phyloP scores from a whole-genome alignment of 495 filamentous ascomycete genomes.

The Lophiotrema nucula region DNA sequence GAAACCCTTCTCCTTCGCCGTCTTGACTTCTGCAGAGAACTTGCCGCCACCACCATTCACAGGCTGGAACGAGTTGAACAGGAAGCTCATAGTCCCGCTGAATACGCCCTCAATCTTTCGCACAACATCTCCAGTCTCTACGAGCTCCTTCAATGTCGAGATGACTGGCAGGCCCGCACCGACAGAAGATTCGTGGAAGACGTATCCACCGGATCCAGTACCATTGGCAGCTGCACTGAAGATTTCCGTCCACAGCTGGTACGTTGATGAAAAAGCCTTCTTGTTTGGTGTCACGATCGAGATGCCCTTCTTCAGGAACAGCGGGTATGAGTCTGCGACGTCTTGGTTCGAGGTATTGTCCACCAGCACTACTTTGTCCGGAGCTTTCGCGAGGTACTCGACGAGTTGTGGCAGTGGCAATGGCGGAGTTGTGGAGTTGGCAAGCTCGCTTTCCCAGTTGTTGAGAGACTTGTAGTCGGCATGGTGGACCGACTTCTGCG shows the following conservation, averaged over 20 bases:
- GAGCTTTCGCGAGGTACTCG: conserved; percentile 66
- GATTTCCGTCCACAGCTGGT: conserved; percentile 78
- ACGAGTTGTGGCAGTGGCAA: conserved; percentile 65
- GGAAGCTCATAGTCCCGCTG: conserved; percentile 91
- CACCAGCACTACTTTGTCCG: conserved; percentile 72
- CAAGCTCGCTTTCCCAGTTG: conserved; percentile 43
- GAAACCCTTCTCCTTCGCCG: conserved; percentile 92
- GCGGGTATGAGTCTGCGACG: conserved; percentile 75
- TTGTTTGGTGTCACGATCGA: conserved; percentile 95
- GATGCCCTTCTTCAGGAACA: conserved; percentile 74
- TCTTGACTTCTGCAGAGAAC: conserved; percentile 84
- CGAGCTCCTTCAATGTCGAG: conserved; percentile 83
- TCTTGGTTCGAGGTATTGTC: conserved; percentile 90
- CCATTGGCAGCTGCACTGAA: conserved; percentile 56
- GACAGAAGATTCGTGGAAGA: conserved; percentile 92
- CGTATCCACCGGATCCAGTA: conserved; percentile 60
- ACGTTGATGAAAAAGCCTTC: conserved; percentile 82
- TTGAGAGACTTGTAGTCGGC: conserved; percentile 50
- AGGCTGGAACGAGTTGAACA: conserved; percentile 88
- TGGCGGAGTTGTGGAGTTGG: conserved; percentile 55
- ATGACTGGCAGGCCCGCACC: conserved; percentile 91
- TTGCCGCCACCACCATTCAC: conserved; percentile 50
- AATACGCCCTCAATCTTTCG: conserved; percentile 92
- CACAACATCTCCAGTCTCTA: conserved; percentile 85
- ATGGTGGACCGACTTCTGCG: conserved; percentile 71